Conservation (phyloP, 352 stramenopile species). For the Phytophthora kernoviae region DNA sequence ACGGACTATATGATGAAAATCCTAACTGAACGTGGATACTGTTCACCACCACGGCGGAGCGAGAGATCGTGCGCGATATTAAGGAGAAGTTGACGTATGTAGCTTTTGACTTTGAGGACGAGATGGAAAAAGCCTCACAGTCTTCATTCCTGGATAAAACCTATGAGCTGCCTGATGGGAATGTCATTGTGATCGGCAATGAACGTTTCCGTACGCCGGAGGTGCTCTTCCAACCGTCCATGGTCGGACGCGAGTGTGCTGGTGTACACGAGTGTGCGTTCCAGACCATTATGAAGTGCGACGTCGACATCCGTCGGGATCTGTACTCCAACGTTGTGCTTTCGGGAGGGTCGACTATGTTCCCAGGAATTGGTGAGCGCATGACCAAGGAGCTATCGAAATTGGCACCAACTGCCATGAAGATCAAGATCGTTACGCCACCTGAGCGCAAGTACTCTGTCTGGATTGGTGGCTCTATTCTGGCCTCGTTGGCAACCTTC, state of each 20-base stretch:
- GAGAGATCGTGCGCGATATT: slow-evolving; percentile 96
- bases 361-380: slow-evolving; percentile 93
- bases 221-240: slow-evolving; percentile 95
- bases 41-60: slow-evolving; percentile 94
- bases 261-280: slow-evolving; percentile 83
- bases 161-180: slow-evolving; percentile 97
- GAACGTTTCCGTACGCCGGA: slow-evolving; percentile 95
- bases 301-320: slow-evolving; percentile 92
- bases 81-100: slow-evolving; percentile 98
- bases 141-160: slow-evolving; percentile 91
- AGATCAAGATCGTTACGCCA: slow-evolving; percentile 96
- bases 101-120: slow-evolving; percentile 93
- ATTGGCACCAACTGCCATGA: slow-evolving; percentile 93
- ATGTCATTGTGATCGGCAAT: slow-evolving; percentile 98
- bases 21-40: slow-evolving; percentile 94
- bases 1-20: slow-evolving; percentile 98
- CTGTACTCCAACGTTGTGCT: slow-evolving; percentile 97
- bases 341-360: slow-evolving; percentile 96
- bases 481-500: slow-evolving; percentile 97
- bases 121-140: slow-evolving; percentile 91
- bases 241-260: slow-evolving; percentile 90
- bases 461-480: slow-evolving; percentile 97
- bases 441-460: slow-evolving; percentile 95
- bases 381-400: slow-evolving; percentile 94
- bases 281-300: slow-evolving; percentile 90